Evolutionary conservation across 75 land plant genomes (phyloP).

Genomic region (Pinus albicaulis): DNA sequence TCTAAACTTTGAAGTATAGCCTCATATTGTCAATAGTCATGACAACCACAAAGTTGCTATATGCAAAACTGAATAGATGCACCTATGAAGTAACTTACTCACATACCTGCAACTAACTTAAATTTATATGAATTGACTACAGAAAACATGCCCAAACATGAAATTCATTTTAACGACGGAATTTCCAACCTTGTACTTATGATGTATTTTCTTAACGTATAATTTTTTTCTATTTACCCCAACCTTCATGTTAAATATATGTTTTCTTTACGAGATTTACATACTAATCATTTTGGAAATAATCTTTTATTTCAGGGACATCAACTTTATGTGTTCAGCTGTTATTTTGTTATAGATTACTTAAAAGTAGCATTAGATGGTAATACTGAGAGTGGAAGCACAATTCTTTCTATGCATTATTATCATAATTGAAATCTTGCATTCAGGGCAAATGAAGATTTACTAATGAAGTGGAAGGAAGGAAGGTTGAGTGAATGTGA

Average conservation of each 20-base stretch:
- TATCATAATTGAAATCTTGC: slow-evolving; percentile 2
- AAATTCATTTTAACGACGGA: background rate
- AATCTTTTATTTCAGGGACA: background rate
- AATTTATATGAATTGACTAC: background rate
- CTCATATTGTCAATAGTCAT: background rate
- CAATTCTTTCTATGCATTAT: background rate
- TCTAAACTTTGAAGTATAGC: background rate
- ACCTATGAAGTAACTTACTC: background rate
- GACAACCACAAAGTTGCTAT: background rate
- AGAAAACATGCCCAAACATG: background rate
- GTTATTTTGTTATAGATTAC: too few relatives aligned
- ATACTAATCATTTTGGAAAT: background rate
- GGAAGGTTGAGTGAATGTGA: slow-evolving; percentile 8
- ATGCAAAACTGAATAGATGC: background rate
- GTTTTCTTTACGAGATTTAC: background rate
- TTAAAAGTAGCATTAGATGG: background rate
- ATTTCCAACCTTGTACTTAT: background rate
- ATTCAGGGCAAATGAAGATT: slow-evolving; percentile 7
- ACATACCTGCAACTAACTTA: background rate
- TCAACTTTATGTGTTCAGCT: background rate
- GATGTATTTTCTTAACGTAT: background rate
- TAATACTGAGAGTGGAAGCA: background rate
- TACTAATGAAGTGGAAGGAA: slow-evolving; percentile 10
- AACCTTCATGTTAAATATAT: background rate
- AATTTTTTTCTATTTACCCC: background rate